Evolutionary conservation across 2,329 filamentous ascomycete species (phyloP).

Genomic region (Colletotrichum tofieldiae): DNA sequence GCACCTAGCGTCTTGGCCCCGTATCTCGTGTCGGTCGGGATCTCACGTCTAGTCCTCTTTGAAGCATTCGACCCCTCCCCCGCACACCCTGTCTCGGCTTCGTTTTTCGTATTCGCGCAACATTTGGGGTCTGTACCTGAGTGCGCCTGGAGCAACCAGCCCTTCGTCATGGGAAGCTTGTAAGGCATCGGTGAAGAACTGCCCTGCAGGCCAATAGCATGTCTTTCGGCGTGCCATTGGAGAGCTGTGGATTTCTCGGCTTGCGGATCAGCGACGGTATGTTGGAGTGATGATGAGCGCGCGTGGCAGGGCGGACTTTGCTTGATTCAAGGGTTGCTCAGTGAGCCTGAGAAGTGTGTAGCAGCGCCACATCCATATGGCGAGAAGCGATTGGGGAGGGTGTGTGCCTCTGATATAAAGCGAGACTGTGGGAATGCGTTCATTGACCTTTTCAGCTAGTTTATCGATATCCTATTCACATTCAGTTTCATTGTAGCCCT

Average conservation of each 20-base stretch:
- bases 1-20: not conserved
- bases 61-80: not conserved
- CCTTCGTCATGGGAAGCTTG: not conserved
- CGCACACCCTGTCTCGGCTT: conserved; percentile 16
- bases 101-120: conserved; percentile 13
- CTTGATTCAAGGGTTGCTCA: not conserved
- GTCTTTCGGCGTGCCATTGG: not conserved
- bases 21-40: not conserved
- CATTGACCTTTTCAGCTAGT: not conserved
- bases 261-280: not conserved
- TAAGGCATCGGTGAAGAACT: not conserved
- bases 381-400: not conserved
- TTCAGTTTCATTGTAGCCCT: not conserved
- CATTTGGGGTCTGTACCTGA: not conserved
- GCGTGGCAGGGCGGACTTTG: not conserved
- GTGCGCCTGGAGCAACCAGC: no score
- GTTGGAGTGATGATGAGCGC: no score
- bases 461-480: not conserved
- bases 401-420: not conserved
- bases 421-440: not conserved
- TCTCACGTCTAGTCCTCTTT: not conserved
- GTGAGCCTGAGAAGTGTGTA: not conserved
- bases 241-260: not conserved
- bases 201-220: not conserved
- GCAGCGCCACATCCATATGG: not conserved